Conservation (phyloP, 2,329 filamentous ascomycete species). For the Plectosphaerella plurivora region DNA sequence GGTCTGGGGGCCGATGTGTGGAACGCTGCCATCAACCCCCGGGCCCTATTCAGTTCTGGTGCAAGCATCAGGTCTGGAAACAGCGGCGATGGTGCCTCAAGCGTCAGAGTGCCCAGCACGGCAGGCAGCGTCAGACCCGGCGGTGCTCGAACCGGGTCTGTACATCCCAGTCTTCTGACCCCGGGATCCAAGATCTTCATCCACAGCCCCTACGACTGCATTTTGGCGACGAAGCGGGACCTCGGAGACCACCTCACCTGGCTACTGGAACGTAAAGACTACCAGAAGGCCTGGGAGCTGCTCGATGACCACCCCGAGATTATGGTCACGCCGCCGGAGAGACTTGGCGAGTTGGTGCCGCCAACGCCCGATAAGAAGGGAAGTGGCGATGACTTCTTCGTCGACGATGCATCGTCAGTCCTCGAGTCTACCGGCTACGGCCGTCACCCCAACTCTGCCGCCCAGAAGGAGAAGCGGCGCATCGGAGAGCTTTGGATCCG, state of each 20-base stretch:
- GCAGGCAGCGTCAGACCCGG: conserved; percentile 18
- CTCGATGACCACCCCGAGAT: conserved; percentile 84
- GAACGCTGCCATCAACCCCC: conserved; percentile 87
- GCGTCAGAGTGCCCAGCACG: conserved; percentile 30
- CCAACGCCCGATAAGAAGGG: conserved; percentile 36
- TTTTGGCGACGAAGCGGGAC: conserved; percentile 86
- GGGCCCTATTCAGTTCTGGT: conserved; percentile 78
- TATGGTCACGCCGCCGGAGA: conserved; percentile 38
- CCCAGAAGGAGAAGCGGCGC: conserved; percentile 81
- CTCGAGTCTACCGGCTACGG: conserved; percentile 48
- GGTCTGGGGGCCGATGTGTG: conserved; percentile 73
- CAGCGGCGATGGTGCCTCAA: conserved; percentile 57
- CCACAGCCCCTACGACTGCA: conserved; percentile 93
- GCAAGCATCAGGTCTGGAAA: conserved; percentile 66
- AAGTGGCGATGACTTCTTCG: conserved; percentile 57
- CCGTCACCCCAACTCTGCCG: conserved; percentile 19
- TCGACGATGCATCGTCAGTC: conserved; percentile 65
- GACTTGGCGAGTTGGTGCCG: conserved; percentile 30
- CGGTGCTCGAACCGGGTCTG: conserved; percentile 21
- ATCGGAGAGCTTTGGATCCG: conserved; percentile 94
- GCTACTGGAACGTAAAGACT: conserved; percentile 77
- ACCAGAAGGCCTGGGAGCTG: conserved; percentile 83
- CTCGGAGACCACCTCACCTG: conserved; percentile 80
- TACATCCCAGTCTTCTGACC: conserved; percentile 52
- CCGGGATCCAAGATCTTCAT: conserved; percentile 76